A percentile compares a stretch with the other conserved stretches of the same genome.
These are phyloP conservation scores for Rhodotorula sp. DNA, from an alignment of 1,284 basidiomycete species.

Conservation along the genomic window DNA sequence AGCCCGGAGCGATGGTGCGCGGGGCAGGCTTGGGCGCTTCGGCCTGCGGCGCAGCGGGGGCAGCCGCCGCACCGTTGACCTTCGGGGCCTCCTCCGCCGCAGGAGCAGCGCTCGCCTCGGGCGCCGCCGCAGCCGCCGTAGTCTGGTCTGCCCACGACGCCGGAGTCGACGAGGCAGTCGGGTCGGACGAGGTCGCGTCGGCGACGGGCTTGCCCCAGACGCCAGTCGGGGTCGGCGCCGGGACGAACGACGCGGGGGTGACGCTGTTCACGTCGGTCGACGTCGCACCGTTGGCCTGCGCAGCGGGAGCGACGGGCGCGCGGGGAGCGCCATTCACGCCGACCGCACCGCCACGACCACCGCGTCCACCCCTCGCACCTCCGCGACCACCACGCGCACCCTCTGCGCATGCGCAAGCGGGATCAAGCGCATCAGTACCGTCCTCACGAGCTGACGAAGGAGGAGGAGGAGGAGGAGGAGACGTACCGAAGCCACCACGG, in stretches of 20 bases:
- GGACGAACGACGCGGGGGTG: constrained; percentile 37
- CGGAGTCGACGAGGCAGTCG: constrained; percentile 14
- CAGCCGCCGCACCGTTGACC: not conserved
- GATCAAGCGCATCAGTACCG: not conserved
- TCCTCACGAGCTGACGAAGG: not conserved
- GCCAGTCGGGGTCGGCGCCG: constrained; percentile 26
- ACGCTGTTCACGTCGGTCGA: constrained; percentile 22
- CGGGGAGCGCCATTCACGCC: constrained; percentile 51
- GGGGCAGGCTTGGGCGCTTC: constrained; percentile 19
- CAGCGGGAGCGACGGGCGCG: constrained; percentile 5
- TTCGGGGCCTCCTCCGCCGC: constrained; percentile 3
- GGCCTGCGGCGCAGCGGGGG: constrained; percentile 6
- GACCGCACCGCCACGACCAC: constrained; percentile 63
- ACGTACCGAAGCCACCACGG: constrained; percentile 37
- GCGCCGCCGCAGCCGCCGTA: not conserved
- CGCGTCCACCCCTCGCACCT: constrained; percentile 65
- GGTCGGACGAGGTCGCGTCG: constrained; percentile 1
- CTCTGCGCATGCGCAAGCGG: constrained; percentile 2
- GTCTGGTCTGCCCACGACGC: constrained; percentile 25
- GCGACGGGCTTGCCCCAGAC: constrained; percentile 29
- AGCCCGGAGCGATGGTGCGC: constrained; percentile 37
- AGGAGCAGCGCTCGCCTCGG: not conserved
- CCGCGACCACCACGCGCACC: constrained; percentile 55
- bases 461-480: not conserved
- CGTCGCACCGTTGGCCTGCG: constrained; percentile 29